Conservation (phyloP, 495 filamentous ascomycete species). For the Xylaria bambusicola region DNA sequence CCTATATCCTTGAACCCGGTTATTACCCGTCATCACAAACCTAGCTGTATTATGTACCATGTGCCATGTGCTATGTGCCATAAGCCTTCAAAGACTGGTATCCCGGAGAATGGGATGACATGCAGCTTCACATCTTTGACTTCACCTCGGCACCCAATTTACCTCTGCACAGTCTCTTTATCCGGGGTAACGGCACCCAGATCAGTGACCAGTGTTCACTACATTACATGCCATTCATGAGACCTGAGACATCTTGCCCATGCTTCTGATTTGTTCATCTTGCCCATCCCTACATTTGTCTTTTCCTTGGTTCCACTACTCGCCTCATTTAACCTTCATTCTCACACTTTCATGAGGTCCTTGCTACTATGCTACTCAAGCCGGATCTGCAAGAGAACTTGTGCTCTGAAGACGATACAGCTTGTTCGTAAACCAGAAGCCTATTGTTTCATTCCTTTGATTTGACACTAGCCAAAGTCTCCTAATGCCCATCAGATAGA, state of each 20-base stretch:
- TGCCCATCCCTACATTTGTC: background rate
- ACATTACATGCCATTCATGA: background rate
- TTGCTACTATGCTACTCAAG: background rate
- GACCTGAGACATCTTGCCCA: background rate
- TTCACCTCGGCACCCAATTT: too few relatives aligned
- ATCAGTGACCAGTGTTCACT: background rate
- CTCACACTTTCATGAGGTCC: background rate
- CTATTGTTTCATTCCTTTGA: background rate
- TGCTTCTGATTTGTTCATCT: background rate
- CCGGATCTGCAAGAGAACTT: background rate
- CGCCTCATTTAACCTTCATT: background rate
- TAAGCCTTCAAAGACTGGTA: background rate
- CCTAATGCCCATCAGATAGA: background rate
- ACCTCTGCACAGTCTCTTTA: background rate
- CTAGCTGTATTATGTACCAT: too few relatives aligned
- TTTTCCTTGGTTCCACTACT: background rate
- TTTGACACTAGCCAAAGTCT: background rate
- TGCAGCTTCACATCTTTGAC: background rate
- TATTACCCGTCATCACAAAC: constrained; percentile 6
- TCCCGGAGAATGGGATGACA: background rate
- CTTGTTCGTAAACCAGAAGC: background rate
- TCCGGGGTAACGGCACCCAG: background rate
- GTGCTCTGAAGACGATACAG: background rate
- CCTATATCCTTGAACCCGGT: constrained; percentile 11
- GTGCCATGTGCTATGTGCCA: too few relatives aligned